Conservation (phyloP, 768 basidiomycete genomes). For the Russula sp. region DNA sequence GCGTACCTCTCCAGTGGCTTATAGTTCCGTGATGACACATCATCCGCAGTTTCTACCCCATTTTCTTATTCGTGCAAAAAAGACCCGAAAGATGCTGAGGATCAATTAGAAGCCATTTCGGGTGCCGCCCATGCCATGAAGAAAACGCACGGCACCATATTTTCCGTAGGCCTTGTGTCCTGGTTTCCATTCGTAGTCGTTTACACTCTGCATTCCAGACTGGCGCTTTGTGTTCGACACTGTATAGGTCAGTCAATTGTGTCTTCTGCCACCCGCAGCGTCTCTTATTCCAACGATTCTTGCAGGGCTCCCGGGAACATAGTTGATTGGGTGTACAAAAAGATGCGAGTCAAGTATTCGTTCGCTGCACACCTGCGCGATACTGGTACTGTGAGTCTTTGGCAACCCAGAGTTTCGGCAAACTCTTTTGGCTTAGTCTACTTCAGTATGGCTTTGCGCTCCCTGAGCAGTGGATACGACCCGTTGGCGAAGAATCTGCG, state of each 20-base stretch:
- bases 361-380: constrained; percentile 63
- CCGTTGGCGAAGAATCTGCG: constrained; percentile 72
- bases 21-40: background rate
- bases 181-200: background rate
- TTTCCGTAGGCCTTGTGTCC: constrained; percentile 36
- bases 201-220: constrained; percentile 29
- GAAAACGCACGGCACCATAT: constrained; percentile 48
- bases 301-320: constrained; percentile 52
- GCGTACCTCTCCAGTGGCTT: background rate
- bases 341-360: constrained; percentile 51
- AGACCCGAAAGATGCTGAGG: constrained; percentile 64
- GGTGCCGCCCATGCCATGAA: constrained; percentile 57
- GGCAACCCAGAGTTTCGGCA: too few relatives aligned
- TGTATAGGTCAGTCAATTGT: constrained; percentile 38
- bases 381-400: constrained; percentile 55
- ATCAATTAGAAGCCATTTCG: constrained; percentile 64
- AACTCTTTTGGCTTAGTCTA: constrained; percentile 1
- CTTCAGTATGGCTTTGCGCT: constrained; percentile 73
- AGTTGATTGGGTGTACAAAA: constrained; percentile 61
- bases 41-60: constrained; percentile 60
- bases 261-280: background rate
- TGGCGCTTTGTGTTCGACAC: constrained; percentile 40
- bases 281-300: constrained; percentile 16
- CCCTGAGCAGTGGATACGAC: constrained; percentile 65
- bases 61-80: constrained; percentile 65